Base-by-base conservation (phyloP, 2,329 filamentous ascomycete genomes). In the Apiospora marii region DNA sequence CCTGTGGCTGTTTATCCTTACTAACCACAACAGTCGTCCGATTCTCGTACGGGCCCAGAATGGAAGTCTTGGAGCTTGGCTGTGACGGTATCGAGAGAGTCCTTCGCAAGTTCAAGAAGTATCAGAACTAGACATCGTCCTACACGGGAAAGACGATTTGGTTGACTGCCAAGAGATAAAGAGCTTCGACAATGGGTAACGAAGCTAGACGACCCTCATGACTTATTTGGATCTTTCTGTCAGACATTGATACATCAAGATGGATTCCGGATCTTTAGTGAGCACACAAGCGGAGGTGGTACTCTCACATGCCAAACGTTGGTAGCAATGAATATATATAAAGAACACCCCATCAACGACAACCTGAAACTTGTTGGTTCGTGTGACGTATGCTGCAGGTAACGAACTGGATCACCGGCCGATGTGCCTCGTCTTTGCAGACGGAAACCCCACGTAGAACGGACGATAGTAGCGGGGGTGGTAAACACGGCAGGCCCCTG, bases 21-120 rank as follows among this genome's bases (percentile, higher is more conserved):
- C 75, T 78, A 49, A 78, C 70, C 43, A 48, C 27, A n/a, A 34
- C 34, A 81, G 79, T 96, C 81, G 93, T 97, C 41, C 89, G 94
- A 70, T 89, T 97, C 78, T 94, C 92, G 72, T 97, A 96, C 80
- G 94, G 94, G 0, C 94, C 94, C 4, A 92, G 89, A 79, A 93
- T 96, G 91, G 93, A 95, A 14, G 89, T 90, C 51, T 85, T 97
- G 72, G 91, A 92, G 87, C 91, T 88, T 84, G 94, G 94, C 46
- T 88, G 96, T 74, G 93, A 97, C 81, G 94, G 92, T 53, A 96
- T 97, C 78, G 93, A 97, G 87, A 87, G 93, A 71, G 92, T 96
- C 27, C 88, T 97, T 71, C 90, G 88, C 79, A 93, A 93, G 90
- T 92, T 64, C 58, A 64, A 41, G 34, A 64, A 84, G 13, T 41